Percentiles rank a stretch among this genome's conserved stretches.
These are phyloP conservation scores for Cystofilobasidium bisporidii DNA, from an alignment of 768 basidiomycete genomes.

Conservation along the genomic window DNA sequence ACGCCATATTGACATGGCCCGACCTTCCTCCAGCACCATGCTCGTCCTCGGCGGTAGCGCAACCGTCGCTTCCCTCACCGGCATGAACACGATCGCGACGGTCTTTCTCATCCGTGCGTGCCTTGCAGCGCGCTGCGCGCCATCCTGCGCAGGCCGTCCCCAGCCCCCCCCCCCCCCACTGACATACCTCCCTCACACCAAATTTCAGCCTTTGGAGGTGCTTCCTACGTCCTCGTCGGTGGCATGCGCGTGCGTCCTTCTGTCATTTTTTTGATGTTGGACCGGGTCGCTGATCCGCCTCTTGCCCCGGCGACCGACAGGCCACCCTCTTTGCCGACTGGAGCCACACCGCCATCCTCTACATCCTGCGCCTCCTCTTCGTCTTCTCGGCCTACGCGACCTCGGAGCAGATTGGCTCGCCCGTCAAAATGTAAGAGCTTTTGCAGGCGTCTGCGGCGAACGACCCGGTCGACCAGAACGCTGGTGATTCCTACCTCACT, in stretches of 20 bases:
- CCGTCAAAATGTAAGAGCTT: conserved; percentile 65
- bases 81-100: conserved; percentile 80
- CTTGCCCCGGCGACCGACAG: no score
- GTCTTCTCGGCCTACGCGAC: conserved; percentile 75
- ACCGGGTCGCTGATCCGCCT: no score
- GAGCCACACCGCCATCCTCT: conserved; percentile 77
- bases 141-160: no score
- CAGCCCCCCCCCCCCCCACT: not conserved
- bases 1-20: no score
- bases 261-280: no score
- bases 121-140: no score
- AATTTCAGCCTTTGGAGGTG: conserved; percentile 61
- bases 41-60: conserved; percentile 52
- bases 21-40: conserved; percentile 34
- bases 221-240: conserved; percentile 53
- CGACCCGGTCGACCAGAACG: conserved; percentile 67
- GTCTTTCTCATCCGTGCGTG: conserved; percentile 61
- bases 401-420: conserved; percentile 62
- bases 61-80: conserved; percentile 76
- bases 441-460: conserved; percentile 51
- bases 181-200: conserved; percentile 34
- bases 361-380: conserved; percentile 67
- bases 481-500: conserved; percentile 72
- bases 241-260: conserved; percentile 32
- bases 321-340: conserved; percentile 43